phyloP scores from a whole-genome alignment of 2,329 filamentous ascomycete species.

The Pseudogymnoascus sp. region DNA sequence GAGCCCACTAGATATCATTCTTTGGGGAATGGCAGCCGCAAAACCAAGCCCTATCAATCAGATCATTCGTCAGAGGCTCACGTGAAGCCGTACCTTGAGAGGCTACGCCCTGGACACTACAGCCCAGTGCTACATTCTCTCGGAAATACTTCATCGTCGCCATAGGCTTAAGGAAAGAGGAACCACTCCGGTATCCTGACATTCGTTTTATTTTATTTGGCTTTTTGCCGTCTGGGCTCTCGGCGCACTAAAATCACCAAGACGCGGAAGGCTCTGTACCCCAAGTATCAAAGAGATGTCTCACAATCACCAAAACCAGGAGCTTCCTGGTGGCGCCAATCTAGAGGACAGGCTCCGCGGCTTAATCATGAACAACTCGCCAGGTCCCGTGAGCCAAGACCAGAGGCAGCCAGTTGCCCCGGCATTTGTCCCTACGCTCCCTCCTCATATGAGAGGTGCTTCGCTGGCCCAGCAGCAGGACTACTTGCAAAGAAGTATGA shows the following conservation, averaged over 20 bases:
- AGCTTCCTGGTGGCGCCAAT: conserved; percentile 11
- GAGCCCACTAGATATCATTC: background rate
- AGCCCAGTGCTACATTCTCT: background rate
- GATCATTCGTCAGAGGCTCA: background rate
- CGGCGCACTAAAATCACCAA: background rate
- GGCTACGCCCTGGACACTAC: background rate
- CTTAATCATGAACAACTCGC: conserved; percentile 50
- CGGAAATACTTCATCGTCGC: background rate
- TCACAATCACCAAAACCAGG: conserved; percentile 1
- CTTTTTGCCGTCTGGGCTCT: background rate
- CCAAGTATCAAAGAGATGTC: background rate
- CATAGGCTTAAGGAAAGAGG: background rate
- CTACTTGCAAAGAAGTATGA: conserved; percentile 11
- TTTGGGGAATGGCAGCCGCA: background rate
- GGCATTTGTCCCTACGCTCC: conserved; percentile 11
- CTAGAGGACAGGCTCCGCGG: conserved; percentile 51
- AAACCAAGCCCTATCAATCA: background rate
- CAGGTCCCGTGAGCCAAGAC: conserved; percentile 19
- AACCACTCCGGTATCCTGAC: background rate
- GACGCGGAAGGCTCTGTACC: background rate
- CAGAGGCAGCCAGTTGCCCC: conserved; percentile 9
- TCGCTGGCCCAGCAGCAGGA: conserved; percentile 17
- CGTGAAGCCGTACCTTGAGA: conserved; percentile 1
- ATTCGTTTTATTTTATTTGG: background rate
- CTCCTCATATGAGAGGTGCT: conserved; percentile 19